Base-by-base conservation (phyloP, 1,284 basidiomycete genomes). In the Meripilus lineatus region DNA sequence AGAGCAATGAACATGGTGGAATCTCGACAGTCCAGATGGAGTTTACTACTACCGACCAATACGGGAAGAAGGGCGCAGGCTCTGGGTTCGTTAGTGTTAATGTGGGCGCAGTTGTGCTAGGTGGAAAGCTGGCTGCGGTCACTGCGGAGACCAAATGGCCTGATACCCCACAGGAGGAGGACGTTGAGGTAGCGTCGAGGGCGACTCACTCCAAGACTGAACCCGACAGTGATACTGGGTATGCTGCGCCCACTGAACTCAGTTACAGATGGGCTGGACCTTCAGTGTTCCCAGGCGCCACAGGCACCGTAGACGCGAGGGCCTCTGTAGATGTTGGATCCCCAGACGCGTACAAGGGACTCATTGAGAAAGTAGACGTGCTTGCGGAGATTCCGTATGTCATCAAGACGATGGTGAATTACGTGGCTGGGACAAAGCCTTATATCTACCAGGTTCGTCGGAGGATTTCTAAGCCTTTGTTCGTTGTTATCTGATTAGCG, bases 361-460 rank as follows among this genome's bases (percentile, higher is more conserved):
- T 99, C 59, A 80, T 99, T 37, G 93, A 98, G 67, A 98, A 98
- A 72, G 92, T 99, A 14, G 94, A 99, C 58, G 84, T 99, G 1
- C 76, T 99, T 14, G 93, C 89, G 3, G 94, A 99, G 71, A 93
- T 99, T 55, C 96, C 96, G 6, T 86, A 88, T 53, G 81, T 96
- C 47, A 69, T 95, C 57, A 90, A 91, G 69, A 81, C 89, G 60
- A 79, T 93, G 53, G 85, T 95, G 50, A 92, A 85, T 63, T 93
- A 93, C 55, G 90, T 92, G 24, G 86, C 92, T 28, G 89, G 91
- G 24, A 89, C 91, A 28, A 93, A 94, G 66, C 93, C 92, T 2
- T 95, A 85, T 62, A 89, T 95, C 58, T 95, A 95, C 62, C 91
- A 93, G 75, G 90, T 86, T 46, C 46, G 75, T 63, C 25, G 21